Evolutionary conservation across 2,329 filamentous ascomycete species (phyloP).

Genomic region (Cercospora citrullina): DNA sequence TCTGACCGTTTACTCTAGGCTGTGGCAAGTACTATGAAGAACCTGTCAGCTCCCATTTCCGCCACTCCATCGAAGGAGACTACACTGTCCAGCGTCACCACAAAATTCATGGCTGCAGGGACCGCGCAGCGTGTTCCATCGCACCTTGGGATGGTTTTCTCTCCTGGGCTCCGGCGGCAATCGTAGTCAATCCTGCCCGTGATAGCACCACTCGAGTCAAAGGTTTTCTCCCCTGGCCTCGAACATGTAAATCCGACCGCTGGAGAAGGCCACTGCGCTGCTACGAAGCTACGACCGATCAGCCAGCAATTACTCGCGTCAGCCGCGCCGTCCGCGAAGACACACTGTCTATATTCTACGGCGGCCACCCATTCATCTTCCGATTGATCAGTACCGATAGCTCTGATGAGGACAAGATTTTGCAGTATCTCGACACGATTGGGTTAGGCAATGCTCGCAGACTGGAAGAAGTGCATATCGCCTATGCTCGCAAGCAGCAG

Average conservation of each 20-base stretch:
- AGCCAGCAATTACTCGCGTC: slow-evolving; percentile 12
- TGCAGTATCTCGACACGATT: not conserved
- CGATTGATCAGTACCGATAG: not conserved
- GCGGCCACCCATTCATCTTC: slow-evolving; percentile 3
- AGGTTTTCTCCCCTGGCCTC: not conserved
- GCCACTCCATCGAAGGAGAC: not conserved
- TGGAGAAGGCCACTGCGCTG: not conserved
- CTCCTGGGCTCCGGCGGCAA: not conserved
- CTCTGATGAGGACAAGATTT: not conserved
- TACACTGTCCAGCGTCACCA: not conserved
- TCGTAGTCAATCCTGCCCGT: slow-evolving; percentile 1
- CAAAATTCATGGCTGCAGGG: not conserved
- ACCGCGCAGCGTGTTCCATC: not conserved
- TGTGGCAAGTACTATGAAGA: not conserved
- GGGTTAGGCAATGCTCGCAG: not conserved
- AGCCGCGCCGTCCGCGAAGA: slow-evolving; percentile 16
- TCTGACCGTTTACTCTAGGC: not conserved
- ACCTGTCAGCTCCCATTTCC: not conserved
- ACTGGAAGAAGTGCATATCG: not conserved
- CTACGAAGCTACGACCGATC: not conserved
- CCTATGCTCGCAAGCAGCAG: not conserved
- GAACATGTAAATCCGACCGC: not conserved
- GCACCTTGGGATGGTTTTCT: not conserved
- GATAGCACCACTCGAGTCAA: not conserved
- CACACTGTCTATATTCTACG: slow-evolving; percentile 21